phyloP scores from a whole-genome alignment of 2,329 filamentous ascomycete genomes.

The Didymella exigua region DNA sequence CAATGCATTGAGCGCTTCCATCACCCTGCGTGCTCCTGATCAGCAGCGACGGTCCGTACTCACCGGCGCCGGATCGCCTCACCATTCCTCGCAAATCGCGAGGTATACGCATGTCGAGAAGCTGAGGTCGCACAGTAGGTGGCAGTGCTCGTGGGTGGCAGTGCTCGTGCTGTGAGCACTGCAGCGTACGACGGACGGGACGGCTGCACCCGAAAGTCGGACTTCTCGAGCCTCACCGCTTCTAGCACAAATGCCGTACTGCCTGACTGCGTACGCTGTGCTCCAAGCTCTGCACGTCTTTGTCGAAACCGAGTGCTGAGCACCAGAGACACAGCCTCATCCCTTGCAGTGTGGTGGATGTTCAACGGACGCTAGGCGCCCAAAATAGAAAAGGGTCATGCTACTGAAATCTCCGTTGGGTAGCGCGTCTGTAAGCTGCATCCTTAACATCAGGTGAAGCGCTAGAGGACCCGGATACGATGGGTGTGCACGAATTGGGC shows the following conservation, averaged over 20 bases:
- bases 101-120: constrained; percentile 3
- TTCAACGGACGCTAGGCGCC: constrained; percentile 8
- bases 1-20: constrained; percentile 10
- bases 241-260: constrained; percentile 1
- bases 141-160: neutral
- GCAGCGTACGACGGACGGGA: neutral
- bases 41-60: constrained; percentile 8
- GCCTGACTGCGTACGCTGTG: too few species aligned
- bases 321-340: constrained; percentile 13
- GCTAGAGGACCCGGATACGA: constrained; percentile 14
- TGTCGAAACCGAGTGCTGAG: neutral
- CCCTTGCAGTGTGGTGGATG: constrained; percentile 6
- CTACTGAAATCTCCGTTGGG: constrained; percentile 13
- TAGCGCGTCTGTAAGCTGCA: constrained; percentile 3
- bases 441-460: constrained; percentile 11
- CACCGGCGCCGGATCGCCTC: constrained; percentile 5
- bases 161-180: constrained; percentile 1
- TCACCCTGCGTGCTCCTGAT: constrained; percentile 11
- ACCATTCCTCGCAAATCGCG: neutral
- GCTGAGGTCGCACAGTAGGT: constrained; percentile 5
- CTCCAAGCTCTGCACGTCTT: too few species aligned
- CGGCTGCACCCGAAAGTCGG: constrained; percentile 7
- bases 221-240: constrained; percentile 3
- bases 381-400: constrained; percentile 13
- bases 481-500: constrained; percentile 12